phyloP scores from a whole-genome alignment of 2,329 filamentous ascomycete species.

The Albophoma yamanashiensis region DNA sequence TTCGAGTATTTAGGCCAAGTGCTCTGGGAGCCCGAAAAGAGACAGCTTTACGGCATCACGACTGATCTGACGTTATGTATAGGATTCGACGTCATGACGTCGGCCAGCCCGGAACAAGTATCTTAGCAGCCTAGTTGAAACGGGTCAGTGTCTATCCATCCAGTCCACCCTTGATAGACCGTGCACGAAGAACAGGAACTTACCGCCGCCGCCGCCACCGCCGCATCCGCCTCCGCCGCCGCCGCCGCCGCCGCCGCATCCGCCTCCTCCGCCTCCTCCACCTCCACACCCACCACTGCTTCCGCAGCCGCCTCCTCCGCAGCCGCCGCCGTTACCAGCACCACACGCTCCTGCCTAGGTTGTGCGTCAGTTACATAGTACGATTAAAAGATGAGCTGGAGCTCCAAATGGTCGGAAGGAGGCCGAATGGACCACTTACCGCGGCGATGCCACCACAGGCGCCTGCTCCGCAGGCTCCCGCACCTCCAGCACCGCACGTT shows the following conservation, averaged over 20 bases:
- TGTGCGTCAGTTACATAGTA: background rate
- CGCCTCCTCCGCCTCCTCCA: background rate
- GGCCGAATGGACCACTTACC: background rate
- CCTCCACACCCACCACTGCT: background rate
- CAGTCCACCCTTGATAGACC: background rate
- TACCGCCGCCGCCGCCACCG: background rate
- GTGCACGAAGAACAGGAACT: background rate
- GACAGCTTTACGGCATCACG: no score
- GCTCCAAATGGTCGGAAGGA: background rate
- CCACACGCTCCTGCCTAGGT: background rate
- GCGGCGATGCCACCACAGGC: slow-evolving; percentile 4
- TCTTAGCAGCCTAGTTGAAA: no score
- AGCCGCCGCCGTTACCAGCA: background rate
- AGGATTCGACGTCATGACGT: no score
- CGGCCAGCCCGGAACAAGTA: no score
- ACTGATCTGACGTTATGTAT: no score
- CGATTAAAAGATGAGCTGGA: background rate
- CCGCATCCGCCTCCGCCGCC: background rate
- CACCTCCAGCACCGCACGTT: slow-evolving; percentile 32
- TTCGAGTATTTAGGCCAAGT: no score
- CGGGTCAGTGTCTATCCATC: background rate
- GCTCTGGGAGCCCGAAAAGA: no score
- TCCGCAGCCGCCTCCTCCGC: slow-evolving; percentile 1
- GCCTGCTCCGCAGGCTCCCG: slow-evolving; percentile 21
- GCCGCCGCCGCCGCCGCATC: background rate